Base-by-base conservation (phyloP, 2,329 filamentous ascomycete species). In the Chaetomium olivaceum region DNA sequence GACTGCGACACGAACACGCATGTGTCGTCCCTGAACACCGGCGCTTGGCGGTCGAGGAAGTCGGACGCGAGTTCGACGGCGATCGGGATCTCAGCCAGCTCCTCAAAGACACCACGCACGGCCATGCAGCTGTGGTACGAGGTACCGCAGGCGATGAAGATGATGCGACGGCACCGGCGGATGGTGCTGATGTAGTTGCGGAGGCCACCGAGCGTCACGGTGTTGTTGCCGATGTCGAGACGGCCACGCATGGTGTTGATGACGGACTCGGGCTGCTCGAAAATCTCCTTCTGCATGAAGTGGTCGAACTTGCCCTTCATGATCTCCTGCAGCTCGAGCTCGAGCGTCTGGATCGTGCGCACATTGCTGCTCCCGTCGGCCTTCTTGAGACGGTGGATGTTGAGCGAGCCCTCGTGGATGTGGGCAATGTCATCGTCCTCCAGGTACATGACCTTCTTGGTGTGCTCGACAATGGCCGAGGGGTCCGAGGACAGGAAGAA, bases 231-330 rank as follows among this genome's bases (percentile, higher is more conserved):
- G 67, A 91, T 85, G 80, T 99, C 95, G 74, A 99, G 85, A 82
- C 95, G 95, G 81, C 95, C 95, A 88, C 95, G 92, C 95, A 99
- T 99, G 72, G 95, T 97, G 87, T 99, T 99, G 83, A 99, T 89
- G 68, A 99, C 92, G 16, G 95, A 99, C 82, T 99, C 95, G 76
- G 95, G 95, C 85, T 99, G 95, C 86, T 99, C 95, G 80, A 99
- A 99, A 76, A 99, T 99, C 80, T 99, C 95, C 88, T 99, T 99
- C 80, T 99, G 95, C 95, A 99, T 99, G 86, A 97, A 99, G 84
- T 99, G 95, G 80, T 99, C 95, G 81, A 98, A 99, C 79, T 95
- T 96, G 80, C 95, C 95, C 90, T 99, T 99, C 95, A 99, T 99
- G 81, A 99, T 99, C 85, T 99, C 93, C 84, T 99, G 95, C 71